Conservation (phyloP, 2,329 filamentous ascomycete genomes). For the Colletotrichum musicola region DNA sequence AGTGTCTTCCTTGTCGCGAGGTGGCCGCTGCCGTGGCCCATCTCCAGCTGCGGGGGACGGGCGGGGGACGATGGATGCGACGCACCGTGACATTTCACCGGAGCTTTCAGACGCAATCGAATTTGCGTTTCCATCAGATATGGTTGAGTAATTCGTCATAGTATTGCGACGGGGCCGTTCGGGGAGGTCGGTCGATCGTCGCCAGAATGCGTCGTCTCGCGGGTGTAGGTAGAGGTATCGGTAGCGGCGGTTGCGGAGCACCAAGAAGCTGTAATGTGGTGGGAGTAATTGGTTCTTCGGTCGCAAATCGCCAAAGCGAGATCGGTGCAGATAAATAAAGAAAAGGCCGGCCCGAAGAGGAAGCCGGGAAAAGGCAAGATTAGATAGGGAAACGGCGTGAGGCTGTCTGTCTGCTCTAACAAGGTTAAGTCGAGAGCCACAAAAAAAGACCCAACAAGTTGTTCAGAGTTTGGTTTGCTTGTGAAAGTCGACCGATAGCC, state of each 20-base stretch:
- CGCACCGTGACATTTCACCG: slow-evolving; percentile 40
- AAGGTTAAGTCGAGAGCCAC: background rate
- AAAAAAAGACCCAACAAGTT: background rate
- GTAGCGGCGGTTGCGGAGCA: background rate
- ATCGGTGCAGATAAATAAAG: slow-evolving; percentile 20
- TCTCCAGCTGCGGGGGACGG: background rate
- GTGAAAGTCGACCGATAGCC: background rate
- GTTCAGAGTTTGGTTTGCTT: slow-evolving; percentile 1
- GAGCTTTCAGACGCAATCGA: slow-evolving; percentile 39
- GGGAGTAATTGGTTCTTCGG: slow-evolving; percentile 4
- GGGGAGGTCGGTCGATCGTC: slow-evolving; percentile 21
- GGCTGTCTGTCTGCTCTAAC: slow-evolving; percentile 11
- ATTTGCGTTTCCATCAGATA: slow-evolving; percentile 60
- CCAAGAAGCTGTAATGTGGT: background rate
- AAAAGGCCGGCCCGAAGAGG: slow-evolving; percentile 12
- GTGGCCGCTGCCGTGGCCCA: background rate
- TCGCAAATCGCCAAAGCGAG: slow-evolving; percentile 19
- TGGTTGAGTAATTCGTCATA: slow-evolving; percentile 69
- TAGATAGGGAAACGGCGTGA: slow-evolving; percentile 16
- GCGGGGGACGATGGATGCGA: background rate
- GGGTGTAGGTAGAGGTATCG: background rate
- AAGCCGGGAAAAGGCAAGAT: slow-evolving; percentile 22
- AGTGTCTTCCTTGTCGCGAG: background rate
- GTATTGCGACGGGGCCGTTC: slow-evolving; percentile 13
- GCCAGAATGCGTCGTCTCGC: slow-evolving; percentile 26